Percentiles rank a stretch among this genome's conserved stretches.
Evolutionary conservation across 2,329 filamentous ascomycete species (phyloP).

Genomic region (Davidsoniella eucalypti): DNA sequence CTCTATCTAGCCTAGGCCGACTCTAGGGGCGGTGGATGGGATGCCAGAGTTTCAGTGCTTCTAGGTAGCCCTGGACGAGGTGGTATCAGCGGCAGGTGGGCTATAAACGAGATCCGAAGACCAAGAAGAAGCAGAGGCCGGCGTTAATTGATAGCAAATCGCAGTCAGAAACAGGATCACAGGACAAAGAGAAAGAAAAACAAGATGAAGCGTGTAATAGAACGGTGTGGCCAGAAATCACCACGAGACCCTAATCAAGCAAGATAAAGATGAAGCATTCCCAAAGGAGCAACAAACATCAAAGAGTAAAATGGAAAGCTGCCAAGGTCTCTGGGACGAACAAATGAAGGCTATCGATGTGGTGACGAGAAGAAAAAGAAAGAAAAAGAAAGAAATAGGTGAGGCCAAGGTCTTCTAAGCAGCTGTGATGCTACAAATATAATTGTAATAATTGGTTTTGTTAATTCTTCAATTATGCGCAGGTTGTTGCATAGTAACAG

Average conservation of each 20-base stretch:
- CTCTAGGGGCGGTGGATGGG: too few relatives aligned
- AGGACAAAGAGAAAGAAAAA: neutral
- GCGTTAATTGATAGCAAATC: neutral
- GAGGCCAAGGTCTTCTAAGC: too few relatives aligned
- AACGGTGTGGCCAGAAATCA: neutral
- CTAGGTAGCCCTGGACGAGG: neutral
- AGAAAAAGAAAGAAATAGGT: too few relatives aligned
- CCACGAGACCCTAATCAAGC: neutral
- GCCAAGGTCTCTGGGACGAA: too few relatives aligned
- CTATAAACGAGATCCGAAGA: neutral
- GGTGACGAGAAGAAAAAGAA: too few relatives aligned
- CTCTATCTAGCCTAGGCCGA: too few relatives aligned
- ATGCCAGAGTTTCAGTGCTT: neutral
- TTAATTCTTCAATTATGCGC: too few relatives aligned
- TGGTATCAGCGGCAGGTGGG: neutral
- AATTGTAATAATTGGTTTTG: too few relatives aligned
- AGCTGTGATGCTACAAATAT: too few relatives aligned
- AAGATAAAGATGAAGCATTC: neutral
- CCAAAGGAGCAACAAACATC: constrained; percentile 2
- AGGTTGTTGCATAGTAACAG: too few relatives aligned
- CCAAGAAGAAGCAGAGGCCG: neutral
- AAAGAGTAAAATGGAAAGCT: neutral
- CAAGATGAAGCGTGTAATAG: neutral
- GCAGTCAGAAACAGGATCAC: neutral
- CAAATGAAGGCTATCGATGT: too few relatives aligned